Conservation (phyloP, 148 eudicot species). For the Rhododendron simsii region DNA sequence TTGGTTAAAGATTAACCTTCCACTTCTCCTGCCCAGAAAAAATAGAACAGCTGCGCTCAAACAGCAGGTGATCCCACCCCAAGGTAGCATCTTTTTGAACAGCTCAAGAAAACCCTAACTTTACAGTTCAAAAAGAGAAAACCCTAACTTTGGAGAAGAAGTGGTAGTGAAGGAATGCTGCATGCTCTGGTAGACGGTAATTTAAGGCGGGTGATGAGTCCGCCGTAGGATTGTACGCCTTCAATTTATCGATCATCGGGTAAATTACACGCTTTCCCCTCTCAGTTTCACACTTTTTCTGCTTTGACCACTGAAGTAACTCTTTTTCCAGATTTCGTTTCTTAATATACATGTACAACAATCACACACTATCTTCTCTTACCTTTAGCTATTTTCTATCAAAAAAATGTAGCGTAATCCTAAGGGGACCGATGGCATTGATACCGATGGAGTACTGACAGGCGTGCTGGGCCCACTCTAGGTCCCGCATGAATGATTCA, state of each 20-base stretch:
- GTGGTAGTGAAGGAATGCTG: not conserved
- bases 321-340: no score
- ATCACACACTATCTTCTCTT: no score
- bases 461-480: no score
- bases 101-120: constrained; percentile 13
- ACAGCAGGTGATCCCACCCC: constrained; percentile 91
- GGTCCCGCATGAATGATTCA: no score
- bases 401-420: no score
- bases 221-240: not conserved
- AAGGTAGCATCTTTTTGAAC: constrained; percentile 29
- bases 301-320: not conserved
- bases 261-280: not conserved
- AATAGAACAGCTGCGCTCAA: constrained; percentile 89
- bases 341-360: no score
- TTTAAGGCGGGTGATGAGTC: not conserved
- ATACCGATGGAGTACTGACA: no score
- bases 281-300: not conserved
- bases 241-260: not conserved
- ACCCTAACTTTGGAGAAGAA: constrained; percentile 3
- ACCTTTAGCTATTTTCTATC: no score
- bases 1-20: not conserved
- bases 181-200: not conserved
- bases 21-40: constrained; percentile 78
- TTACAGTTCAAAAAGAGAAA: not conserved
- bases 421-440: no score